Conservation (phyloP, 768 basidiomycete genomes). For the Rhodotorula toruloides region DNA sequence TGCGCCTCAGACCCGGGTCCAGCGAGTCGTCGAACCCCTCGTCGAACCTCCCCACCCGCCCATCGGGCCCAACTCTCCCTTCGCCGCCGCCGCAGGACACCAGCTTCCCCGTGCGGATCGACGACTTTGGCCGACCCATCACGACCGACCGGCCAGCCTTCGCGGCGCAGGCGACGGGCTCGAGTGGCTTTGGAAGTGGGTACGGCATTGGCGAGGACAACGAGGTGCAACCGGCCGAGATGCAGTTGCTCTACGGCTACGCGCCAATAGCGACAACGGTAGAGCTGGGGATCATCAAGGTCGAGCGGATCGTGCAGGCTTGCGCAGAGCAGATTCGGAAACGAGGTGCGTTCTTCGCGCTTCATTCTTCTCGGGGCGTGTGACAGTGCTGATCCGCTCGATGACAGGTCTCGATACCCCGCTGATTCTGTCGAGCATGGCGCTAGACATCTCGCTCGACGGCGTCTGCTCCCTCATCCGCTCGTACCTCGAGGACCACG, state of each 20-base stretch:
- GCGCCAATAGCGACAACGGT: slow-evolving; percentile 69
- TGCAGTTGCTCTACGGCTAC: slow-evolving; percentile 57
- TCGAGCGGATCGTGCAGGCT: slow-evolving; percentile 65
- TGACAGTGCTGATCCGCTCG: too few relatives aligned
- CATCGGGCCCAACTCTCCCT: not conserved
- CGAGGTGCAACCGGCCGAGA: not conserved
- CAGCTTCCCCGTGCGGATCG: slow-evolving; percentile 4
- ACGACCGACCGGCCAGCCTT: slow-evolving; percentile 8
- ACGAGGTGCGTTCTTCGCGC: slow-evolving; percentile 50
- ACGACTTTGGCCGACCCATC: slow-evolving; percentile 28
- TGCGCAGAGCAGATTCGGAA: slow-evolving; percentile 65
- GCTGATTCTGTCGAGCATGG: slow-evolving; percentile 81
- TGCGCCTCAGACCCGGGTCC: not conserved
- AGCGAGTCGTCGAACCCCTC: not conserved
- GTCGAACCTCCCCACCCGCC: not conserved
- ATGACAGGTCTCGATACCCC: slow-evolving; percentile 65
- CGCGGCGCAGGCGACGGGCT: not conserved
- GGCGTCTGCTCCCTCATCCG: slow-evolving; percentile 70
- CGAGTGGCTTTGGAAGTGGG: slow-evolving; percentile 6
- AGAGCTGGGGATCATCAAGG: slow-evolving; percentile 59
- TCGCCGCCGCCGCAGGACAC: not conserved
- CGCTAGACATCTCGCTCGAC: slow-evolving; percentile 73
- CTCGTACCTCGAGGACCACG: slow-evolving; percentile 56
- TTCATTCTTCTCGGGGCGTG: not conserved
- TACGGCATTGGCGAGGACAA: slow-evolving; percentile 26